phyloP scores from a whole-genome alignment of 2,329 filamentous ascomycete species.

The Leptodontidium sp. region DNA sequence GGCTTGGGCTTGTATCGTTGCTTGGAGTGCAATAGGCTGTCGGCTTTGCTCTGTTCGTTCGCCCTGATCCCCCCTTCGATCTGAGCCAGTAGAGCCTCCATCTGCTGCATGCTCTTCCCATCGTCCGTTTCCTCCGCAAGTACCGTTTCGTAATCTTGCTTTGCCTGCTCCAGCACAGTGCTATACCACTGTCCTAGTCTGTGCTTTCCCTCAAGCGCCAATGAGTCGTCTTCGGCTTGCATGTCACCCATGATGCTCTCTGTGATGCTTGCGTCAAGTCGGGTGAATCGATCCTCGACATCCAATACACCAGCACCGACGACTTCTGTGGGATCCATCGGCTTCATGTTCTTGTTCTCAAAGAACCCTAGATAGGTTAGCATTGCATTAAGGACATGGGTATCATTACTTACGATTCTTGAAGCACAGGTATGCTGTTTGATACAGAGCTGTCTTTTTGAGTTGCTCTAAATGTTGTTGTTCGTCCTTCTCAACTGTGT shows the following conservation, averaged over 20 bases:
- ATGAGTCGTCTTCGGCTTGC: slow-evolving; percentile 72
- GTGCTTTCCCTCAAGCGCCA: slow-evolving; percentile 71
- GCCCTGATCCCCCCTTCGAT: slow-evolving; percentile 42
- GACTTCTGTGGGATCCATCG: slow-evolving; percentile 60
- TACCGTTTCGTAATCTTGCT: slow-evolving; percentile 48
- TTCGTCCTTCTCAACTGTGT: slow-evolving; percentile 79
- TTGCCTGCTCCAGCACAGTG: slow-evolving; percentile 50
- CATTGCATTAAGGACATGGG: slow-evolving; percentile 15
- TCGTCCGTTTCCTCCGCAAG: slow-evolving; percentile 42
- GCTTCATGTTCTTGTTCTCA: slow-evolving; percentile 53
- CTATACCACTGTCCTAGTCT: slow-evolving; percentile 75
- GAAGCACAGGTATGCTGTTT: slow-evolving; percentile 70
- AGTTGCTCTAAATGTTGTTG: slow-evolving; percentile 69
- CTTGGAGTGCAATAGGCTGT: slow-evolving; percentile 39
- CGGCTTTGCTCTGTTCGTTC: slow-evolving; percentile 42
- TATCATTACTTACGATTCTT: slow-evolving; percentile 64
- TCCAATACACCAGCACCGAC: slow-evolving; percentile 68
- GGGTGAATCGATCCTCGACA: slow-evolving; percentile 66
- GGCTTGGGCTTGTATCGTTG: slow-evolving; percentile 35
- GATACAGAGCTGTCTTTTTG: slow-evolving; percentile 71
- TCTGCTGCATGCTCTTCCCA: slow-evolving; percentile 37
- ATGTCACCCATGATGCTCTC: slow-evolving; percentile 76
- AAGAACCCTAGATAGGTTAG: slow-evolving; percentile 48
- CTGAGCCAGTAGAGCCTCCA: slow-evolving; percentile 36
- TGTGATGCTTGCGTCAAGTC: slow-evolving; percentile 69